Evolutionary conservation across 768 basidiomycete species (phyloP).

Genomic region (Leucocoprinus sp.): DNA sequence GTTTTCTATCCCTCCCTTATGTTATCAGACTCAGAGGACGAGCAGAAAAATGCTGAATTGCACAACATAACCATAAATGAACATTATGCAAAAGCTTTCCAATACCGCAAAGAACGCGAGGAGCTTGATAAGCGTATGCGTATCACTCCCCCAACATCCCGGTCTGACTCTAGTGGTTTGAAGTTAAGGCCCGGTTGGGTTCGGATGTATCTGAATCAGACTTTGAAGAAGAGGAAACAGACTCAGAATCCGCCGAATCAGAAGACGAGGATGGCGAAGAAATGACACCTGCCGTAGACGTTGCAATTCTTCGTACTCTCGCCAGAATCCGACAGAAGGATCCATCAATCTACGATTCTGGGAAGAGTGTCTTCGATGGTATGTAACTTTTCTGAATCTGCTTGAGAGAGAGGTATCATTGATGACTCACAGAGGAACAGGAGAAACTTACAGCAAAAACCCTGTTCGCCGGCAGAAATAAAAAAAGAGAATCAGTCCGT

Average conservation of each 20-base stretch:
- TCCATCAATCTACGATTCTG: slow-evolving; percentile 73
- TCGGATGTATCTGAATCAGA: slow-evolving; percentile 54
- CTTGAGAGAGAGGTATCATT: not conserved
- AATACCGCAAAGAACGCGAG: slow-evolving; percentile 77
- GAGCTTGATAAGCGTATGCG: slow-evolving; percentile 69
- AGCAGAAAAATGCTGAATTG: slow-evolving; percentile 7
- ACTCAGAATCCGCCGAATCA: slow-evolving; percentile 70
- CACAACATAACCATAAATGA: slow-evolving; percentile 27
- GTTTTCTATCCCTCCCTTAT: slow-evolving; percentile 10
- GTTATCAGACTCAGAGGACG: slow-evolving; percentile 21
- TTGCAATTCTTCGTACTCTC: slow-evolving; percentile 86
- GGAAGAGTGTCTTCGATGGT: slow-evolving; percentile 77
- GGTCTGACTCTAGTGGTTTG: not conserved
- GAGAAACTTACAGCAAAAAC: slow-evolving; percentile 28
- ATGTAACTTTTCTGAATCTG: not conserved
- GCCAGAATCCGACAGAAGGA: slow-evolving; percentile 77
- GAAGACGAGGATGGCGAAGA: slow-evolving; percentile 96
- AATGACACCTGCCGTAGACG: slow-evolving; percentile 88
- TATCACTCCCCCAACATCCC: not conserved
- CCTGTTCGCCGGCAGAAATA: slow-evolving; percentile 19
- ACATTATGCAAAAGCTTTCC: slow-evolving; percentile 65
- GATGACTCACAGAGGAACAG: slow-evolving; percentile 50
- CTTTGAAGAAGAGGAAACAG: slow-evolving; percentile 40
- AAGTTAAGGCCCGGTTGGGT: slow-evolving; percentile 86
- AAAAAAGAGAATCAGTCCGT: slow-evolving; percentile 27